Percentiles rank a stretch among this genome's conserved stretches.
phyloP scores from a whole-genome alignment of 306 rosid genomes.

The Glycine soja region DNA sequence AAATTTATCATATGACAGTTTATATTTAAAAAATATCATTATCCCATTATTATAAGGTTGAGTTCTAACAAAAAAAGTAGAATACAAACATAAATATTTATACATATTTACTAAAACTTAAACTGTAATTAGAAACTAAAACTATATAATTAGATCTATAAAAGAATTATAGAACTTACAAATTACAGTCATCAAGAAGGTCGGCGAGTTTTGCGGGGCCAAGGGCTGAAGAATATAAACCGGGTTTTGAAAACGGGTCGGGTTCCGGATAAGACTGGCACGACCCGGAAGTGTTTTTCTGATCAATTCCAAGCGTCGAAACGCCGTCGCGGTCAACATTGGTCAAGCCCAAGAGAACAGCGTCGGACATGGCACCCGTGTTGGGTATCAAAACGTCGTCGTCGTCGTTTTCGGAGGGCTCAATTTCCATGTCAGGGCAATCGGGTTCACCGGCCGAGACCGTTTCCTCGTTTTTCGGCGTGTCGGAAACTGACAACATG shows the following conservation, averaged over 20 bases:
- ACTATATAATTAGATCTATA: background rate
- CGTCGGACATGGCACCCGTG: slow-evolving; percentile 49
- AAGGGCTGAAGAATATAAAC: background rate
- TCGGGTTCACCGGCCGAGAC: background rate
- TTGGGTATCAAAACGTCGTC: slow-evolving; percentile 59
- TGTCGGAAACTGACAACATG: background rate
- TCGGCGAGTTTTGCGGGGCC: background rate
- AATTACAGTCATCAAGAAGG: background rate
- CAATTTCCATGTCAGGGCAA: background rate
- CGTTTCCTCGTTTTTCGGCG: background rate
- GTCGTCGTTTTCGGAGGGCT: background rate
- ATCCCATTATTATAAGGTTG: no score
- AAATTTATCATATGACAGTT: no score
- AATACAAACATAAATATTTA: no score
- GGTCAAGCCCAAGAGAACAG: slow-evolving; percentile 49
- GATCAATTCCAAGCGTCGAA: no score
- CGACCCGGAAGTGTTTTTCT: background rate
- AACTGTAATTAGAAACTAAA: background rate
- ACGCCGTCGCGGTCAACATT: slow-evolving; percentile 26
- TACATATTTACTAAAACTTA: no score
- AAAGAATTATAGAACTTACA: background rate
- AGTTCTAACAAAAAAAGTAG: no score
- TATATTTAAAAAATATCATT: no score
- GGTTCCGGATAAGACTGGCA: background rate
- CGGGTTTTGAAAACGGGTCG: background rate